Evolutionary conservation across 2,329 filamentous ascomycete species (phyloP).

Genomic region (Sclerotinia minor): DNA sequence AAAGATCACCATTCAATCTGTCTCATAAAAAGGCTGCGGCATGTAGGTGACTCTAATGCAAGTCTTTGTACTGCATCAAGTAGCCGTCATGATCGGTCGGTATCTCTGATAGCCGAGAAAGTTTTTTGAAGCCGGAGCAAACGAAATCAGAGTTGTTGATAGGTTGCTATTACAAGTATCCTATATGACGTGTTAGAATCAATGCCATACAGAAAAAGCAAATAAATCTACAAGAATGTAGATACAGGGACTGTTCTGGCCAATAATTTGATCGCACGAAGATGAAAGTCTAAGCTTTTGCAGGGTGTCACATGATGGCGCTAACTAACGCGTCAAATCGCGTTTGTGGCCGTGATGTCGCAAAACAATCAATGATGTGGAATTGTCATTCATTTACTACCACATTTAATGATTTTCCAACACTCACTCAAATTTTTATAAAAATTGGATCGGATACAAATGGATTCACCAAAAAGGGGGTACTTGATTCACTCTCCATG

Average conservation of each 20-base stretch:
- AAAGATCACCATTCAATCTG: neutral
- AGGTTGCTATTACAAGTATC: neutral
- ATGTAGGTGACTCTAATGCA: neutral
- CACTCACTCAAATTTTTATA: neutral
- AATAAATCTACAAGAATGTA: neutral
- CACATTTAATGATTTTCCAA: neutral
- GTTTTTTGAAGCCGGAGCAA: neutral
- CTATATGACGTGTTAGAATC: neutral
- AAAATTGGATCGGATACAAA: constrained; percentile 28
- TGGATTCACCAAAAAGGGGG: constrained; percentile 31
- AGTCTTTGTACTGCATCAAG: neutral
- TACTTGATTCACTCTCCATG: constrained; percentile 38
- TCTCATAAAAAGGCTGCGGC: neutral
- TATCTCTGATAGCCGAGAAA: neutral
- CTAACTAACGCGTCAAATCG: constrained; percentile 14
- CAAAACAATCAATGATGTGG: neutral
- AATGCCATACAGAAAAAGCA: neutral
- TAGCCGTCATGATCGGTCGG: neutral
- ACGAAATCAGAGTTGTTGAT: neutral
- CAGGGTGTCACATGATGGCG: constrained; percentile 15
- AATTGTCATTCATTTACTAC: neutral
- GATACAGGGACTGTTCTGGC: neutral
- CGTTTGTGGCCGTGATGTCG: constrained; percentile 7
- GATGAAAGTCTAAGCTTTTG: constrained; percentile 2
- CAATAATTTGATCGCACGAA: neutral